phyloP scores from a whole-genome alignment of 306 rosid genomes.

The Casuarina glauca region DNA sequence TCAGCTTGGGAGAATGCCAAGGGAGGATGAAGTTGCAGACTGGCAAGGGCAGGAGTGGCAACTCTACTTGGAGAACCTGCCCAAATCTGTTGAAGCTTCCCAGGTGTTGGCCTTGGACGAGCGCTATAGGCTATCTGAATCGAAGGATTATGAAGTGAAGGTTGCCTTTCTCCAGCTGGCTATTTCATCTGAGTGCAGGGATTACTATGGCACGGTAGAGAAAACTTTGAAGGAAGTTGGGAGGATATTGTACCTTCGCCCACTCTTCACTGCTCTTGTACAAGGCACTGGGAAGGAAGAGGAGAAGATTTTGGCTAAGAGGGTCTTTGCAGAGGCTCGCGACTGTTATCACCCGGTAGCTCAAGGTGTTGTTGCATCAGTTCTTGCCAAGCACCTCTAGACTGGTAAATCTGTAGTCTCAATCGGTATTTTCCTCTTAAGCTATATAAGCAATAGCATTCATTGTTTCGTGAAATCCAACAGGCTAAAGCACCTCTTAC shows the following conservation, averaged over 20 bases:
- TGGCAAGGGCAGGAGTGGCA: constrained; percentile 98
- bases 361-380: constrained; percentile 74
- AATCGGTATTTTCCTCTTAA: not conserved
- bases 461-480: too few relatives aligned
- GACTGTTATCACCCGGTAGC: constrained; percentile 90
- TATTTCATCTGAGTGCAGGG: constrained; percentile 59
- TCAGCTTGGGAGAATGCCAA: constrained; percentile 68
- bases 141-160: constrained; percentile 81
- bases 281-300: constrained; percentile 71
- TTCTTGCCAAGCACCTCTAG: constrained; percentile 64
- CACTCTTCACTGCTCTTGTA: constrained; percentile 78
- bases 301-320: constrained; percentile 78
- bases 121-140: constrained; percentile 70
- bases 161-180: constrained; percentile 80
- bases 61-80: constrained; percentile 88
- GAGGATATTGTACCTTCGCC: constrained; percentile 82
- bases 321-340: constrained; percentile 74
- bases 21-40: constrained; percentile 82
- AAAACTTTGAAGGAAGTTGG: constrained; percentile 84
- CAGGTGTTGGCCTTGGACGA: constrained; percentile 78
- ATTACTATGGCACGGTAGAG: constrained; percentile 68
- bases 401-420: constrained; percentile 12
- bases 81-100: constrained; percentile 65
- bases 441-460: too few relatives aligned
- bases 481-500: too few relatives aligned